Percentiles rank a stretch among this genome's conserved stretches.
These are phyloP conservation scores for Streptanthus diversifolius DNA, from an alignment of 345 rosid species.

Conservation along the genomic window DNA sequence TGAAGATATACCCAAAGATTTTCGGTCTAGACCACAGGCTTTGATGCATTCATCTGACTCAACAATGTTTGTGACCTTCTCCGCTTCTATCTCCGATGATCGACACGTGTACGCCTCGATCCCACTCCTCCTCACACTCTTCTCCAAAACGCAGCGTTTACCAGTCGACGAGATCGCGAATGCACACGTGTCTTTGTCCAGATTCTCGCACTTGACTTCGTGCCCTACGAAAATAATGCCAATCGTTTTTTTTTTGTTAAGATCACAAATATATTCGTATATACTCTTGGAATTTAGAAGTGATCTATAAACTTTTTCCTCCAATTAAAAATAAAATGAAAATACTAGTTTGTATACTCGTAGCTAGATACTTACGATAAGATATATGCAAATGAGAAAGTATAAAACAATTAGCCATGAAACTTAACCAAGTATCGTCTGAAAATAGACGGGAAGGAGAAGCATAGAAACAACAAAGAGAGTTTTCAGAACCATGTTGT, in stretches of 20 bases:
- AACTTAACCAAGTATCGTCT: slow-evolving; percentile 24
- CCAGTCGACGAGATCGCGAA: slow-evolving; percentile 71
- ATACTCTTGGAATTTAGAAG: not conserved
- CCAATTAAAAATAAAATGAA: not conserved
- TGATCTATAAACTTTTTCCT: not conserved
- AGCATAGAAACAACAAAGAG: slow-evolving; percentile 5
- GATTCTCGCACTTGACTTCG: slow-evolving; percentile 58
- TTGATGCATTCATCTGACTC: slow-evolving; percentile 68
- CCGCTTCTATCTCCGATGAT: slow-evolving; percentile 66
- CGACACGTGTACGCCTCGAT: slow-evolving; percentile 54
- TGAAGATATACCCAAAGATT: slow-evolving; percentile 75
- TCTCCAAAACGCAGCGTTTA: slow-evolving; percentile 81
- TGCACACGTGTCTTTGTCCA: slow-evolving; percentile 54
- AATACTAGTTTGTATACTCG: not conserved
- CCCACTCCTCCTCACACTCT: slow-evolving; percentile 56
- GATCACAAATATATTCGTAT: not conserved
- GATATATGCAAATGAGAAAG: not conserved
- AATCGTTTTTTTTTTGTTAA: not conserved
- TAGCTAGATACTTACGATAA: not conserved
- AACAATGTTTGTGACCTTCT: slow-evolving; percentile 50
- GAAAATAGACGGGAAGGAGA: slow-evolving; percentile 20
- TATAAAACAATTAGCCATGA: not conserved
- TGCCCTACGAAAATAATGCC: slow-evolving; percentile 16
- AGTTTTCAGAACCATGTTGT: slow-evolving; percentile 23
- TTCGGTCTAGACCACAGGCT: slow-evolving; percentile 73